Evolutionary conservation across 352 stramenopile genomes (phyloP).

Genomic region (Phytophthora citrophthora): DNA sequence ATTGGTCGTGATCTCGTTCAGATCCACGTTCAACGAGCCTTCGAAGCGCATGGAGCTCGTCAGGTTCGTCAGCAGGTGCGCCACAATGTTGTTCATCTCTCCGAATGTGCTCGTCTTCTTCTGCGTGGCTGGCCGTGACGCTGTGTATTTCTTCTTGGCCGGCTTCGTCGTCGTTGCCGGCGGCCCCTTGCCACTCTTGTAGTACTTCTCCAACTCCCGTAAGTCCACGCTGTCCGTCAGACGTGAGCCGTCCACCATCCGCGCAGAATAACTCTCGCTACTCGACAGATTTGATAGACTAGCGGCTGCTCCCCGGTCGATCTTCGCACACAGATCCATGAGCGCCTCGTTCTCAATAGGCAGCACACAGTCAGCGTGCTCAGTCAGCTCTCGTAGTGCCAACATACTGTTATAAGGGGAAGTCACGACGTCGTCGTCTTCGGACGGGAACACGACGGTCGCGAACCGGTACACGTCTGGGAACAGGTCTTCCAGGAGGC

Average conservation of each 20-base stretch:
- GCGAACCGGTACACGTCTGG: slow-evolving; percentile 87
- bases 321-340: slow-evolving; percentile 65
- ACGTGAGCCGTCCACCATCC: slow-evolving; percentile 43
- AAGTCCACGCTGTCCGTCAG: slow-evolving; percentile 59
- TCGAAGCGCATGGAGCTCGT: slow-evolving; percentile 99
- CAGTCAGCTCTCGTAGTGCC: slow-evolving; percentile 78
- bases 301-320: slow-evolving; percentile 24
- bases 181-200: slow-evolving; percentile 40
- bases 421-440: slow-evolving; percentile 93
- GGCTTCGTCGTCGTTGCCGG: slow-evolving; percentile 19
- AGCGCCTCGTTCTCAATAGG: slow-evolving; percentile 93
- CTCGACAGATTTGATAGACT: slow-evolving; percentile 7
- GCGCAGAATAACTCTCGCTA: slow-evolving; percentile 5
- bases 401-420: slow-evolving; percentile 94
- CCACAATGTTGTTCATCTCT: slow-evolving; percentile 99
- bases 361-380: slow-evolving; percentile 91
- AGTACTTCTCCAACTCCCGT: slow-evolving; percentile 54
- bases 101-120: slow-evolving; percentile 89
- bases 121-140: not conserved
- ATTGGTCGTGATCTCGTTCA: slow-evolving; percentile 99
- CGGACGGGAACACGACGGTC: slow-evolving; percentile 81
- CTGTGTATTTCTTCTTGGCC: slow-evolving; percentile 30
- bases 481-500: slow-evolving; percentile 85
- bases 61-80: slow-evolving; percentile 97
- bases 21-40: slow-evolving; percentile 98